Evolutionary conservation across 768 basidiomycete species (phyloP).

Genomic region (Leccinum pellstonianum): DNA sequence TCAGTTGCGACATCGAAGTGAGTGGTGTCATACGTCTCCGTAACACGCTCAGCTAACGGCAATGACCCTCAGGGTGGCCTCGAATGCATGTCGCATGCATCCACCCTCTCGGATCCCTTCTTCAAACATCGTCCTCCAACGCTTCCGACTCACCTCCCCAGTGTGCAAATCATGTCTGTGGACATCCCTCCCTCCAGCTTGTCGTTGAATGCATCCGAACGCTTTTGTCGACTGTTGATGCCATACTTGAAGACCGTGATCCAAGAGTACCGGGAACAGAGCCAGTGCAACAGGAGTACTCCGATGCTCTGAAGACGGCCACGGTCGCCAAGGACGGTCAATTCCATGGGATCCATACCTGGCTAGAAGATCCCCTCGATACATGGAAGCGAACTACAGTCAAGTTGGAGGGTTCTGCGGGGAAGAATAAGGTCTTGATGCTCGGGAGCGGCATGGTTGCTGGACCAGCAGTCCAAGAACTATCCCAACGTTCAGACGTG

Average conservation of each 20-base stretch:
- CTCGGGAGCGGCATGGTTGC: constrained; percentile 61
- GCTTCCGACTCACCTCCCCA: constrained; percentile 48
- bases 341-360: constrained; percentile 51
- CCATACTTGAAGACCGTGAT: constrained; percentile 69
- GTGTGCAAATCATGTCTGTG: constrained; percentile 81
- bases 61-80: constrained; percentile 64
- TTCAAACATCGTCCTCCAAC: constrained; percentile 49
- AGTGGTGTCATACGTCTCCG: constrained; percentile 5
- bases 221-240: constrained; percentile 65
- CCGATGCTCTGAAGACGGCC: constrained; percentile 58
- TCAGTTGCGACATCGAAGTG: constrained; percentile 85
- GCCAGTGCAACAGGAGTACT: constrained; percentile 27
- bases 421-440: constrained; percentile 69
- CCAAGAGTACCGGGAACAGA: constrained; percentile 35
- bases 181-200: constrained; percentile 89
- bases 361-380: constrained; percentile 56
- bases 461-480: too few relatives aligned
- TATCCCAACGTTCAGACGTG: too few relatives aligned
- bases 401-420: constrained; percentile 11
- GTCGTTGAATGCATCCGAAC: constrained; percentile 74
- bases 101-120: constrained; percentile 77
- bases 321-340: constrained; percentile 64
- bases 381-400: constrained; percentile 34
- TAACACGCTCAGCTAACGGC: neutral
- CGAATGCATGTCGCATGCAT: constrained; percentile 73